A percentile compares a stretch with the other conserved stretches of the same genome.
Conservation (phyloP, 257 asterid genomes). For the Eucommia ulmoides region DNA sequence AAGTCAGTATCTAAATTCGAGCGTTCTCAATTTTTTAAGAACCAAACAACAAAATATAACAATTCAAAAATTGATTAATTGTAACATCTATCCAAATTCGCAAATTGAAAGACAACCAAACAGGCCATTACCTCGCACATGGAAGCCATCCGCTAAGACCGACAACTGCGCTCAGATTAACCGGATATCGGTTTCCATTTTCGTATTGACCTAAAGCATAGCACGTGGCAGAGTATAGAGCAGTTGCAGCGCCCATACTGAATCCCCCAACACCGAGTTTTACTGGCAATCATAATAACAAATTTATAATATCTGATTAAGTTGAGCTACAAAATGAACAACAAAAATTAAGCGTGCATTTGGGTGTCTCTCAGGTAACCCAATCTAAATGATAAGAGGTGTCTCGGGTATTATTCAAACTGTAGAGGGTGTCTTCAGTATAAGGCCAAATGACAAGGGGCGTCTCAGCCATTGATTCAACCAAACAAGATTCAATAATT, state of each 20-base stretch:
- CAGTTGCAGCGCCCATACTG: slow-evolving; percentile 86
- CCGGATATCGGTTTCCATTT: slow-evolving; percentile 37
- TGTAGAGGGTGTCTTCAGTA: no score
- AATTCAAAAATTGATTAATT: slow-evolving; percentile 3
- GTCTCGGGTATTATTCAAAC: no score
- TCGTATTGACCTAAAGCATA: slow-evolving; percentile 40
- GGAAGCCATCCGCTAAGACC: slow-evolving; percentile 93
- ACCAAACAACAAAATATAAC: no score
- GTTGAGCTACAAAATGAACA: neutral
- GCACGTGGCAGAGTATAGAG: slow-evolving; percentile 72
- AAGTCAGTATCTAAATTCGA: no score
- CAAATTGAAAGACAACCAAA: slow-evolving; percentile 6
- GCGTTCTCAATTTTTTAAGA: no score
- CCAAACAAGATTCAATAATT: neutral
- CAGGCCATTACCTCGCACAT: slow-evolving; percentile 72
- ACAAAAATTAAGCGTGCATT: neutral
- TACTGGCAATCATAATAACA: slow-evolving; percentile 28
- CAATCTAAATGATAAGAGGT: no score
- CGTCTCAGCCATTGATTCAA: neutral
- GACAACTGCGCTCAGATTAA: slow-evolving; percentile 38
- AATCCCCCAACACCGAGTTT: slow-evolving; percentile 81
- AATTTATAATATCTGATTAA: neutral
- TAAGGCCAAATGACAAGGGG: neutral
- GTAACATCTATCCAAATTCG: neutral
- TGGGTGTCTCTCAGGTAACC: neutral